Evolutionary conservation across 2,329 filamentous ascomycete species (phyloP).

Genomic region (Sporothrix luriei): DNA sequence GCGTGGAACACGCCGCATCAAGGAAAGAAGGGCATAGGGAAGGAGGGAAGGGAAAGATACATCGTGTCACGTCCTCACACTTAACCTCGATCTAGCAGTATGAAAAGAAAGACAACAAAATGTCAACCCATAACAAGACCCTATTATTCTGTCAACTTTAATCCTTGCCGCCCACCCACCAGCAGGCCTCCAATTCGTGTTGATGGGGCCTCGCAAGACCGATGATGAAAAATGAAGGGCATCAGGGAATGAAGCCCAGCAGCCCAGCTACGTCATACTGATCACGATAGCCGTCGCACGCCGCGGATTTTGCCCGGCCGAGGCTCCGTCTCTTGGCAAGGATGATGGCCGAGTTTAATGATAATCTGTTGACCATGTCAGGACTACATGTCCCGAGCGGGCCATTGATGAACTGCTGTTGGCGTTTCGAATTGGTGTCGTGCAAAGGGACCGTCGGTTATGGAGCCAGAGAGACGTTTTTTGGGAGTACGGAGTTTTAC

Average conservation of each 20-base stretch:
- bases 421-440: conserved; percentile 3
- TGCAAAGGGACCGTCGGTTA: conserved; percentile 3
- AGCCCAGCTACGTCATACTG: not conserved
- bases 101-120: no score
- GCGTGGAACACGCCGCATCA: not conserved
- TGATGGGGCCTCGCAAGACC: not conserved
- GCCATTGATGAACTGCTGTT: not conserved
- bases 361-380: not conserved
- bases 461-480: not conserved
- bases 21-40: not conserved
- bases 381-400: not conserved
- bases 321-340: not conserved
- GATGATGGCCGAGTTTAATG: not conserved
- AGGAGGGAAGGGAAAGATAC: not conserved
- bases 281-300: not conserved
- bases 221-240: not conserved
- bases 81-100: conserved; percentile 2
- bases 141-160: conserved; percentile 18
- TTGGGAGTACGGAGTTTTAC: no score
- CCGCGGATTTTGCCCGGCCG: not conserved
- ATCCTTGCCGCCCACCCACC: not conserved
- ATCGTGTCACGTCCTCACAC: not conserved
- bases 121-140: not conserved
- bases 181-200: conserved; percentile 26
- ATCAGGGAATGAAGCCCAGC: not conserved